Base-by-base conservation (phyloP, 371 early-diverging fungal genomes). In the Circinella umbellata region DNA sequence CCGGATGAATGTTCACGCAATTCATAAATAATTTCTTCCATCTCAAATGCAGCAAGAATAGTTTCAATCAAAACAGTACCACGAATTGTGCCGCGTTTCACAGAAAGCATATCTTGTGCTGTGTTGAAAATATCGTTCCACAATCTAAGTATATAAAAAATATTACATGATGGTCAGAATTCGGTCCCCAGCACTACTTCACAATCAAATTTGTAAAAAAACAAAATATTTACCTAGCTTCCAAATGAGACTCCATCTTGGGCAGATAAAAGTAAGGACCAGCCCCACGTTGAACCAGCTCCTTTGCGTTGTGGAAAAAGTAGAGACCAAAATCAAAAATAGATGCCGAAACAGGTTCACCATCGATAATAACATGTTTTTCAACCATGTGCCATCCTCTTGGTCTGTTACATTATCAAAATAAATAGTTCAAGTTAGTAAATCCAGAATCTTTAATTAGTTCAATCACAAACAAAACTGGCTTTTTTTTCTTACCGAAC, bases 21-120 rank as follows among this genome's bases (percentile, higher is more conserved):
- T 86, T 98, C 98, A 78, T 94, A 98, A 79, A 98, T 96, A 78
- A 97, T 95, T 81, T 97, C 98, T 64, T 98, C 98, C 98, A 98
- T 98, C 84, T 98, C 96, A 82, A 94, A 98, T 48, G 95, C 92
- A 13, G 96, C 98, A 69, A 95, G 79, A 77, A 98, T 96, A 67
- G 98, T 98, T 84, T 98, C 98, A 75, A 98, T 98, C 75, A 98
- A 81, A 42, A 95, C 95, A 17, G 98, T 98, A 34, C 88, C 97
- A 70, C 98, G 94, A 73, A 98, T 97, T 66, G 97, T 96, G 17
- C 98, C 98, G 54, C 96, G 92, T 48, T 94, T 94, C 63, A 98
- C 84, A 66, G 82, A 87, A 47, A 96, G 73, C 81, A 87, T 87
- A 80, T 96, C 97, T 83, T 98, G 98, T 17, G 96, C 84, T 11